Evolutionary conservation across 2,329 filamentous ascomycete species (phyloP).

Genomic region (Alternaria sp.): DNA sequence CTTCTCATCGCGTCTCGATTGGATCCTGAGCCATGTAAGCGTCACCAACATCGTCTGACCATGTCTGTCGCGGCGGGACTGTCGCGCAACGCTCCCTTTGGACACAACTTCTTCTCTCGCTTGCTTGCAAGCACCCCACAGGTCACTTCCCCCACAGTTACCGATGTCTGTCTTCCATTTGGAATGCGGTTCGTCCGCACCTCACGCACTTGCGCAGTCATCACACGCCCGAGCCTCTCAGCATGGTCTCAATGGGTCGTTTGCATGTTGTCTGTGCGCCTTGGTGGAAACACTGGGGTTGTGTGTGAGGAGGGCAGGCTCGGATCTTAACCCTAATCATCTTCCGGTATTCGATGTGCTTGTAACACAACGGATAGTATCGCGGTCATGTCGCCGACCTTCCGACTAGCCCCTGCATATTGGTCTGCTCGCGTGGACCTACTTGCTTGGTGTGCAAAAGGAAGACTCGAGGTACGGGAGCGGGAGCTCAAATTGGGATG

Average conservation of each 20-base stretch:
- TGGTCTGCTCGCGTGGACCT: conserved; percentile 22
- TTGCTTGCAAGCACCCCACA: conserved; percentile 57
- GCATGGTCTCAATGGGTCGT: conserved; percentile 61
- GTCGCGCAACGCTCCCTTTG: conserved; percentile 28
- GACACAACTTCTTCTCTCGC: conserved; percentile 41
- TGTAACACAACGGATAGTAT: conserved; percentile 52
- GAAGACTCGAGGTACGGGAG: conserved; percentile 54
- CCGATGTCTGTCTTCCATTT: conserved; percentile 72
- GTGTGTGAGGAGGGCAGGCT: conserved; percentile 66
- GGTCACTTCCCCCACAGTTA: conserved; percentile 80
- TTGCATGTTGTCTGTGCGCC: conserved; percentile 44
- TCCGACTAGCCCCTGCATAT: conserved; percentile 62
- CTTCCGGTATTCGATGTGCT: conserved; percentile 67
- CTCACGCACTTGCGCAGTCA: conserved; percentile 44
- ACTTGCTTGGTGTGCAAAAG: conserved; percentile 45
- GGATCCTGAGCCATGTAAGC: conserved; percentile 19
- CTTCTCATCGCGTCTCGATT: conserved; percentile 7
- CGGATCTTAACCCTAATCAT: conserved; percentile 98
- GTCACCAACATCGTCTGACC: conserved; percentile 29
- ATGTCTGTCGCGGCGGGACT: conserved; percentile 36
- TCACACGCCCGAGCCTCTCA: conserved; percentile 68
- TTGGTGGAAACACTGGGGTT: conserved; percentile 40
- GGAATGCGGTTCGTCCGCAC: conserved; percentile 60
- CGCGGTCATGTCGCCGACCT: conserved; percentile 68
- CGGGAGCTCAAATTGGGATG: conserved; percentile 59